Evolutionary conservation across 2,329 filamentous ascomycete species (phyloP), one percentile per base, ranked within the genome.

Genomic region (Colletotrichum camelliae): DNA sequence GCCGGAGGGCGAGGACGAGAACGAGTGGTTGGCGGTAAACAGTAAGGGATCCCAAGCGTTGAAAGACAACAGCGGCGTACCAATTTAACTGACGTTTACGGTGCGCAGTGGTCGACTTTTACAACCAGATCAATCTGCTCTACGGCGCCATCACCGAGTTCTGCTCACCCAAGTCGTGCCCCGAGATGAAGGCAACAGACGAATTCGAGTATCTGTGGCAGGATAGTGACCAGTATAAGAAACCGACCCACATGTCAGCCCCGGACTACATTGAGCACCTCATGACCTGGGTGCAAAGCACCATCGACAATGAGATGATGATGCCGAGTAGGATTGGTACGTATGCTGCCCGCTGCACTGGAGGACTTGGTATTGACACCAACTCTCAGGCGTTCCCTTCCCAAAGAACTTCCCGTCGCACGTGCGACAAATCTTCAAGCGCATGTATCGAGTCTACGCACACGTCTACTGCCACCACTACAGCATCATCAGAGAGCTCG

Each of bases 191-290:
- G 87, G 97, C 97, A n/a, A 99, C 97, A 12, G 97, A 99, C 87
- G 97, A 99, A 94, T 99, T 98, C 85, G 97, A 99, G 86, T 99
- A 99, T 86, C 93, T 99, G 79, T 99, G 97, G 97, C 97, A 99
- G 87, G 96, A 99, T 86, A 94, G 90, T 77, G 96, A 98, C 81
- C 94, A 95, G 83, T 99, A 93, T 90, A 98, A 98, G 86, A 93
- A 95, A 76, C 97, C 97, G 24, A 99, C 97, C 77, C 98, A 98
- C 88, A 98, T 99, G 94, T 92, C 97, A 4, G 97, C 97, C 4
- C 97, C 97, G 12, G 95, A 96, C 81, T 99, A 99, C 86, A 98
- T 99, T 82, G 97, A 98, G 85, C 96, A 98, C 85, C 90, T 99
- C 80, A 98, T 99, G 95, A 92, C 92, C 29, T 99, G 97, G 96